Evolutionary conservation across 2,329 filamentous ascomycete species (phyloP).

Genomic region (Albifimbria verrucaria): DNA sequence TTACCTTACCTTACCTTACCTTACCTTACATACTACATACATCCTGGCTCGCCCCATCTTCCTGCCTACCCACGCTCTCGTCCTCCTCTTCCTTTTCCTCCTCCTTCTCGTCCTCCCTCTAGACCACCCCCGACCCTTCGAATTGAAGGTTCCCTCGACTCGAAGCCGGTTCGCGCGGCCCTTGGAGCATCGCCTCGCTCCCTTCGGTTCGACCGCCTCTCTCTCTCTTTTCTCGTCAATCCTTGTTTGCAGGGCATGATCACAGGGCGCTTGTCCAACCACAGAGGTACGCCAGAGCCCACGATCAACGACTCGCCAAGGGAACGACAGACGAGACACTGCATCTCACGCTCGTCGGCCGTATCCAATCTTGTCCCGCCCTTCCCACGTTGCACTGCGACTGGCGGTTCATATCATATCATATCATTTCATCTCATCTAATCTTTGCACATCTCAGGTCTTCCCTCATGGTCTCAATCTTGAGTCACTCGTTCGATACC

Average conservation of each 20-base stretch:
- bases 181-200: neutral
- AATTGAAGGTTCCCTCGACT: neutral
- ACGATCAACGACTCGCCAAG: neutral
- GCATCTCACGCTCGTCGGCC: no score
- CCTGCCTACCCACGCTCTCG: constrained; percentile 4
- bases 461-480: neutral
- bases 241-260: neutral
- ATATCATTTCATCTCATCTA: no score
- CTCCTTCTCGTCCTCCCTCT: no score
- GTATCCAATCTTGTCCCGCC: no score
- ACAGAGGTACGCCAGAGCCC: neutral
- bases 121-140: no score
- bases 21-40: neutral
- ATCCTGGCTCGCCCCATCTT: neutral
- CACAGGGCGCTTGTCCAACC: neutral
- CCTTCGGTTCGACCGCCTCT: neutral
- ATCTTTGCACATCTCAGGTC: neutral
- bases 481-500: neutral
- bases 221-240: neutral
- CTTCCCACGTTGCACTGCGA: neutral
- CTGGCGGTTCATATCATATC: no score
- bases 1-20: neutral
- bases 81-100: constrained; percentile 23
- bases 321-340: neutral
- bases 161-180: neutral